Evolutionary conservation across 768 basidiomycete genomes (phyloP), one percentile per base, ranked within the genome.

Genomic region (Suillus americanus): DNA sequence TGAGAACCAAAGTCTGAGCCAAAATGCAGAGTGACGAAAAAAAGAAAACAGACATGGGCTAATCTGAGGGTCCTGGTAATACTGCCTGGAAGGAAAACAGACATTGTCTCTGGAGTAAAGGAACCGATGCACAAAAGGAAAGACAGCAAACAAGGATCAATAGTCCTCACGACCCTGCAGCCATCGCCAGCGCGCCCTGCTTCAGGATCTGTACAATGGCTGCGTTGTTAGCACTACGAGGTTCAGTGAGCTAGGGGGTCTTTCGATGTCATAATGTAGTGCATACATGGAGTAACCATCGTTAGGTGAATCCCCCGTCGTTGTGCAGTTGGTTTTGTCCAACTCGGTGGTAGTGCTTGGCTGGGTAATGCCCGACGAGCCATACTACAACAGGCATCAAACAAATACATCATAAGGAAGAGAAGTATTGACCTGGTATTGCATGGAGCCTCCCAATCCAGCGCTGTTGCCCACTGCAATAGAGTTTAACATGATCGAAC

Each of bases 281-380:
- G 61, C 77, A 43, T 48, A 77, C 76, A 64, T 78, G 53, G 79
- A 78, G 68, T 89, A 89, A 71, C 89, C 89, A 73, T 90, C 89
- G 60, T 87, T 86, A 30, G 89, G 89, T 3, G 86, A 85, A 16
- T 78, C 62, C 7, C 83, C 85, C 5, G 82, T 82, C n/a, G 71
- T 70, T 69, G 33, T 66, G 33, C 75, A 20, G 30, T 71, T 66
- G 7, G 79, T 85, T 9, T 77, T 77, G 51, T 40, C 38, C 28
- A 59, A 35, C 56, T 59, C 73, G 61, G 88, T 79, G 2, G 79
- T 72, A 10, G 85, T 82, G 41, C 86, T 85, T n/a, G 75, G 70
- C 60, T 74, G 61, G 9, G 80, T 71, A 0, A 84, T 85, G 66
- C 87, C 73, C 57, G 80, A 81, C 35, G 56, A 60, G 41, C 83